phyloP scores from a whole-genome alignment of 2,329 filamentous ascomycete genomes.

The Penicillium sp. region DNA sequence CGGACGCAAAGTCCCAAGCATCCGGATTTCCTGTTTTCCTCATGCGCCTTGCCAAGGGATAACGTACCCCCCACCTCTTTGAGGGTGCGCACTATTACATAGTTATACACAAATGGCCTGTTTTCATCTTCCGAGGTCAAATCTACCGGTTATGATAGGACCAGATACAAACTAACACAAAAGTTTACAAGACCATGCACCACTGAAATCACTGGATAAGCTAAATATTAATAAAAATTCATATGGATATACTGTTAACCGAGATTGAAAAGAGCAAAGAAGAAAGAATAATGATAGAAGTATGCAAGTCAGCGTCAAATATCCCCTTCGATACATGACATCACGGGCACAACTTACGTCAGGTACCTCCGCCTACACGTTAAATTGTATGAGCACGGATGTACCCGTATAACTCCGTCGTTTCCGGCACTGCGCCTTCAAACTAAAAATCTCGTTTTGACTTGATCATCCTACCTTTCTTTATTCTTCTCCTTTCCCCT shows the following conservation, averaged over 20 bases:
- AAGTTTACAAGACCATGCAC: no score
- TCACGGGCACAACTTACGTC: conserved; percentile 25
- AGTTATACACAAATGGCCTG: neutral
- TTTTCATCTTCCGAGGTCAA: neutral
- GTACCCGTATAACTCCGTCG: conserved; percentile 19
- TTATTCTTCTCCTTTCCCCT: neutral
- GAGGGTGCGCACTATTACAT: neutral
- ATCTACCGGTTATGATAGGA: neutral
- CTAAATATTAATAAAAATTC: neutral
- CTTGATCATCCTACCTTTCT: neutral
- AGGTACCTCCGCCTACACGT: conserved; percentile 18
- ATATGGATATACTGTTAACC: neutral
- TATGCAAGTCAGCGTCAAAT: neutral
- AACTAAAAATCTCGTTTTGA: conserved; percentile 7
- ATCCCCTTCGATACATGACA: conserved; percentile 21
- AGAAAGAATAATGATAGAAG: neutral
- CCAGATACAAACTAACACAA: no score
- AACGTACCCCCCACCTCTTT: neutral
- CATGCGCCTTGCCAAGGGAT: neutral
- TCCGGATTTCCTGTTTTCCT: conserved; percentile 2
- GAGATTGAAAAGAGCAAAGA: neutral
- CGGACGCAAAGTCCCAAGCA: neutral
- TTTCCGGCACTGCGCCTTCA: conserved; percentile 18
- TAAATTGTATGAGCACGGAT: conserved; percentile 17
- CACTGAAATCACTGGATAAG: no score